A percentile compares a stretch with the other conserved stretches of the same genome.
Conservation (phyloP, 2,329 filamentous ascomycete species). For the Cercospora berteroae region DNA sequence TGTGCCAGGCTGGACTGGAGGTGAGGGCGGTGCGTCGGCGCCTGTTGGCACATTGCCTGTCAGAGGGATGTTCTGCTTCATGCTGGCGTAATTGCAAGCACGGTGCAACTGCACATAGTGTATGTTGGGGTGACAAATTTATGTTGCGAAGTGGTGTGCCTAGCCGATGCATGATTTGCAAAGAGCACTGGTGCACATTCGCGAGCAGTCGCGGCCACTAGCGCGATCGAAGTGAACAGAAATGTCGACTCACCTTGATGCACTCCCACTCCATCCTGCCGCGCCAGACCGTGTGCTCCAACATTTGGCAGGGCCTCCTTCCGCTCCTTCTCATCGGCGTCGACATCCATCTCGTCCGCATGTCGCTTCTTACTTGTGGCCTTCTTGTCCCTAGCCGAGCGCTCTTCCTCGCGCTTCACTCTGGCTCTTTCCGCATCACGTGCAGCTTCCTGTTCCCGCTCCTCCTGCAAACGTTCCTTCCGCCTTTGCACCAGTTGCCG, state of each 20-base stretch:
- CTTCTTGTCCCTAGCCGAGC: conserved; percentile 33
- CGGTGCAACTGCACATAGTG: neutral
- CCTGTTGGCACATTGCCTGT: conserved; percentile 21
- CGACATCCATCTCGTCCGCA: conserved; percentile 40
- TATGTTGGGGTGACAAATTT: neutral
- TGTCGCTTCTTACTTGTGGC: conserved; percentile 30
- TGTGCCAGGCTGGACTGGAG: conserved; percentile 34
- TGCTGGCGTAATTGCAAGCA: neutral
- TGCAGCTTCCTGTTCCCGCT: conserved; percentile 52
- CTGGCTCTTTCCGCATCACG: conserved; percentile 45
- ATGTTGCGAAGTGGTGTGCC: neutral
- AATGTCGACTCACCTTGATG: conserved; percentile 53
- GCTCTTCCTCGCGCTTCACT: conserved; percentile 34
- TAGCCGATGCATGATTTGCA: neutral
- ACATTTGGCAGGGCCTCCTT: conserved; percentile 64
- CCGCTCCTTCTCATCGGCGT: conserved; percentile 60
- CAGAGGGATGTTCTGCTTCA: conserved; percentile 9
- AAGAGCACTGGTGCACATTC: neutral
- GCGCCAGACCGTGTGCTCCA: conserved; percentile 61
- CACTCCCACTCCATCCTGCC: conserved; percentile 62
- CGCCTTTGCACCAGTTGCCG: conserved; percentile 64
- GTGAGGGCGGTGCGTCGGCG: conserved; percentile 34
- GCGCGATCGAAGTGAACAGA: neutral
- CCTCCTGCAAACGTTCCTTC: conserved; percentile 59
- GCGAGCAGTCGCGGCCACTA: neutral